Base-by-base conservation (phyloP, 192 early-diverging fungal genomes). In the Chytriomyces hyalinus region DNA sequence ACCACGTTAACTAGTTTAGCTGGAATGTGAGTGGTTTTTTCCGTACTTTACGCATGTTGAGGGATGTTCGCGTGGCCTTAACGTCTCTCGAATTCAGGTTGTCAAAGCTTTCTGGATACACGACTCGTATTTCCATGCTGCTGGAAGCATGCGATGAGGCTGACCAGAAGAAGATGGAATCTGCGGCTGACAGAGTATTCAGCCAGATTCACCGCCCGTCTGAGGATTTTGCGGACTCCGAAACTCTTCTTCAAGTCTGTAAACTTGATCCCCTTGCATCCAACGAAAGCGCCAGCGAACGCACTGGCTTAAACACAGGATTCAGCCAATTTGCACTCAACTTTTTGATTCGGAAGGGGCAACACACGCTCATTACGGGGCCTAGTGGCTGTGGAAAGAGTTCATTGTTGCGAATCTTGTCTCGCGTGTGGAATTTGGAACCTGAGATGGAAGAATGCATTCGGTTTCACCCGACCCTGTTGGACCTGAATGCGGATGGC, bases 351-450 rank as follows among this genome's bases (percentile, higher is more conserved):
- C 36, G 77, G 1, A 47, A 44, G 45, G 78, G 75, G 9, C 57
- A 73, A 17, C 77, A 83, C 66, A 66, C 81, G 24, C 63, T 85
- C 47, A 84, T 85, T 62, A 81, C 76, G 11, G 86, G 84, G n/a
- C 90, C 92, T 6, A 94, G 94, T 69, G 96, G 96, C 78, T 78
- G 81, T 17, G 96, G 96, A 47, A 98, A 98, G 77, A 92, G 93
- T 15, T 93, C 93, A 6, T 53, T 98, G 17, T 67, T 97, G 22
- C 87, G 94, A 6, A 88, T 88, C 6, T 84, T 97, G 60, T 90
- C 91, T 20, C 92, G 92, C 0, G 76, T 98, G 47, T 97, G 93
- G 93, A 84, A 78, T 15, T 83, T 89, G 11, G 75, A 72, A 0
- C 65, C 13, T 26, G 49, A 43, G n/a, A 9, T 20, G 6, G 11